A percentile compares a stretch with the other conserved stretches of the same genome.
phyloP scores from a whole-genome alignment of 2,329 filamentous ascomycete genomes.

The Coniochaeta sp. region DNA sequence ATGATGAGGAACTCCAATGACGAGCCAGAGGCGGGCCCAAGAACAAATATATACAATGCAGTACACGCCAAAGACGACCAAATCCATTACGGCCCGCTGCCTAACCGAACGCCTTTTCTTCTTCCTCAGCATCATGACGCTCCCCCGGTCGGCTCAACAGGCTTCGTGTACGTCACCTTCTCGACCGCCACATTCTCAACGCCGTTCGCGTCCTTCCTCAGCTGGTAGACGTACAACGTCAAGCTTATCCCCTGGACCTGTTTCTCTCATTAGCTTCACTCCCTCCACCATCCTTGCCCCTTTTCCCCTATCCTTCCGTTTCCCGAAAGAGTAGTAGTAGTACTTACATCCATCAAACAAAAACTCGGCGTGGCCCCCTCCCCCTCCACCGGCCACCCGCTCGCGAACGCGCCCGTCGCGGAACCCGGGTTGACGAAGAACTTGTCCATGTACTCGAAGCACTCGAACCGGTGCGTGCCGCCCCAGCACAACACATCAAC shows the following conservation, averaged over 20 bases:
- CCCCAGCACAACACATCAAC: conserved; percentile 65
- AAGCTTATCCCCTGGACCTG: conserved; percentile 94
- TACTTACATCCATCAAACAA: conserved; percentile 92
- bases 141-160: conserved; percentile 48
- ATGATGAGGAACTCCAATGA: not conserved
- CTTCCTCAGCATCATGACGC: conserved; percentile 35
- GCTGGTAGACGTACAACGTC: conserved; percentile 89
- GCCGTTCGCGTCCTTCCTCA: conserved; percentile 70
- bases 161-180: conserved; percentile 81
- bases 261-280: conserved; percentile 4
- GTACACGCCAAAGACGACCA: not conserved
- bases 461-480: conserved; percentile 62
- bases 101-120: conserved; percentile 10
- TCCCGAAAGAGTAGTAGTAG: not conserved
- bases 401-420: conserved; percentile 56
- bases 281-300: no score
- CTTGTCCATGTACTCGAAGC: conserved; percentile 68
- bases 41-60: not conserved
- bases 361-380: conserved; percentile 84
- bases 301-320: no score
- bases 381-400: conserved; percentile 49
- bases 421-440: conserved; percentile 66
- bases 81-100: not conserved
- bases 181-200: conserved; percentile 76
- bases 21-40: not conserved